Base-by-base conservation (phyloP, 1,284 basidiomycete genomes). In the Fomitopsis palustris region DNA sequence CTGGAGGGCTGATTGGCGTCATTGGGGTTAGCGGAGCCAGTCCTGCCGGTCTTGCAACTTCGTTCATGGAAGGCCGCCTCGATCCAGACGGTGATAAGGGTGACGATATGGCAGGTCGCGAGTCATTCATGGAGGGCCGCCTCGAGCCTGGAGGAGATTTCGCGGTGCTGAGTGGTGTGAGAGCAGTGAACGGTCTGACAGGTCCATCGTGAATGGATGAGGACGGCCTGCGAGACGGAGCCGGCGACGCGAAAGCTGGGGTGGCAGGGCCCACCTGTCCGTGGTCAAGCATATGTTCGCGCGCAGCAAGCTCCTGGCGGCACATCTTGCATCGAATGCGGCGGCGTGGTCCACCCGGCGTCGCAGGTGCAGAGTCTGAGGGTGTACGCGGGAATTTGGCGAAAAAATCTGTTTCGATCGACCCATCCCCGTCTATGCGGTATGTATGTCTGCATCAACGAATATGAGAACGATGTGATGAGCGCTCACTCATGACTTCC, bases 201-300 rank as follows among this genome's bases (percentile, higher is more conserved):
- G 49, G 25, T 5, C 59, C 54, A 4, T 71, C 70, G 45, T 71
- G 65, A 62, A 70, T 67, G 14, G 73, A 74, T 9, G 49, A 35
- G 7, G 49, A 52, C 31, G 83, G 76, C 43, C 83, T 76, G 16
- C 85, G 75, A 0, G 85, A 87, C 1, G 65, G 59, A 6, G 74
- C 81, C 16, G 84, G 84, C 0, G 84, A 79, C 4, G 78, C 62
- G 17, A 67, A 66, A 8, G 67, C 80, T 2, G 86, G 86, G 0
- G 86, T 88, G 1, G 84, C 76, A 5, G 87, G 83, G 0, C 86
- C 86, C 8, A 90, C 76, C 64, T 90, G 87, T 4, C 92, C 93
- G 69, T 96, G 94, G 69, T 94, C 91, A 60, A 95, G 83, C 89
- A 96, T 94, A 71, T 96, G 92, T 69, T 96, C 94, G 25, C 92